Base-by-base conservation (phyloP, 306 rosid genomes). In the Spatholobus suberectus region DNA sequence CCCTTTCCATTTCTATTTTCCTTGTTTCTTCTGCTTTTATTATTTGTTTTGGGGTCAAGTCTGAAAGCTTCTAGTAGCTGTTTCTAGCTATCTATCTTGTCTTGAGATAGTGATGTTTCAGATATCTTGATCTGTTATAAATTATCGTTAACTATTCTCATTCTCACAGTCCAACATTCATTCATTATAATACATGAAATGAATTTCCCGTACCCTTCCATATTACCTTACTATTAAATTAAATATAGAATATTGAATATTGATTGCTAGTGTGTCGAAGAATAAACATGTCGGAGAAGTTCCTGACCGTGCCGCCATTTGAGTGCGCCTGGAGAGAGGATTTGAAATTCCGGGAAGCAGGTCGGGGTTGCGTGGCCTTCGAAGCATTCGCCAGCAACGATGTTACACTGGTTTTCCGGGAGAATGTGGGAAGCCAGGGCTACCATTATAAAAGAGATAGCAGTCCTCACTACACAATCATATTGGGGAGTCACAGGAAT, bases 321-420 rank as follows among this genome's bases (percentile, higher is more conserved):
- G 96, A 93, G 96, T 95, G 99, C 47, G 93, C 93, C 21, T 95
- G 99, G 99, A 86, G 87, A 15, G 90, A 89, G 82, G 99, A 92
- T 80, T 88, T 93, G 85, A 91, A 88, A 49, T 95, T 95, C 86
- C 77, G 91, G 43, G 97, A 95, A 91, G 91, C 98, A 0, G 99
- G 99, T 2, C 77, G 99, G 20, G 99, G 99, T 4, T 95, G 99
- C 40, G 97, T 95, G 80, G 91, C 92, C 27, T 95, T 95, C 35
- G 99, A 93, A 82, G 99, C 99, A 55, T 90, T 86, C 26, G 99
- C 98, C n/a, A 87, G 92, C 86, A 95, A 95, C 41, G 99, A 95
- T 76, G 93, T 95, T 5, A 95, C 99, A 0, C 75, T 95, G 87
- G 97, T 95, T 34, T 93, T 95, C 78, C 55, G 98, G 61, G 98